Evolutionary conservation across 2,329 filamentous ascomycete species (phyloP).

Genomic region (Aspergillus sergii): DNA sequence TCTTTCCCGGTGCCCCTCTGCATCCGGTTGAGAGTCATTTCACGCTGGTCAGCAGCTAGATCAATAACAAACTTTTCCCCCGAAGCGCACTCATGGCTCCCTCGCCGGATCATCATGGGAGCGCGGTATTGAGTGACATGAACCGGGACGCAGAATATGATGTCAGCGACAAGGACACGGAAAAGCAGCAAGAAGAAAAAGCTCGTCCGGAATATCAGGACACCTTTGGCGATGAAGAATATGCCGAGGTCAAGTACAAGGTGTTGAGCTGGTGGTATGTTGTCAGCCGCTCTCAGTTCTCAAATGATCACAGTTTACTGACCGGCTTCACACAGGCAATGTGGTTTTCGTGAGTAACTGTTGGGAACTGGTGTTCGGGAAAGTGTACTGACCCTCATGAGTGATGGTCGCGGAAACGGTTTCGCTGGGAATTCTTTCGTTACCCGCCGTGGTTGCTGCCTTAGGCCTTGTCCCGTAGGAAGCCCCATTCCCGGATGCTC

Average conservation of each 20-base stretch:
- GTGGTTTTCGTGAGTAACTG: slow-evolving; percentile 36
- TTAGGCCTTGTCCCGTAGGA: slow-evolving; percentile 54
- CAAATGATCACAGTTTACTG: background rate
- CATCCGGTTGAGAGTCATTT: background rate
- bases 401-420: slow-evolving; percentile 61
- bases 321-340: slow-evolving; percentile 33
- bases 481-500: background rate
- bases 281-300: background rate
- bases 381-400: slow-evolving; percentile 13
- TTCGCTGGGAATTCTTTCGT: slow-evolving; percentile 56
- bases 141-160: slow-evolving; percentile 1
- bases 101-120: background rate
- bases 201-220: slow-evolving; percentile 20
- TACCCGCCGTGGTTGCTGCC: slow-evolving; percentile 54
- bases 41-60: background rate
- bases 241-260: slow-evolving; percentile 50
- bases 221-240: slow-evolving; percentile 37
- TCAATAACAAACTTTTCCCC: background rate
- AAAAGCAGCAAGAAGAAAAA: slow-evolving; percentile 19
- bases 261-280: slow-evolving; percentile 48
- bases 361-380: background rate
- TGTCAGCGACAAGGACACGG: slow-evolving; percentile 14
- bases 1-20: background rate
- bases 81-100: background rate
- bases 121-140: background rate